Conservation (phyloP, 2,329 filamentous ascomycete species). For the Aspergillus cejpii region DNA sequence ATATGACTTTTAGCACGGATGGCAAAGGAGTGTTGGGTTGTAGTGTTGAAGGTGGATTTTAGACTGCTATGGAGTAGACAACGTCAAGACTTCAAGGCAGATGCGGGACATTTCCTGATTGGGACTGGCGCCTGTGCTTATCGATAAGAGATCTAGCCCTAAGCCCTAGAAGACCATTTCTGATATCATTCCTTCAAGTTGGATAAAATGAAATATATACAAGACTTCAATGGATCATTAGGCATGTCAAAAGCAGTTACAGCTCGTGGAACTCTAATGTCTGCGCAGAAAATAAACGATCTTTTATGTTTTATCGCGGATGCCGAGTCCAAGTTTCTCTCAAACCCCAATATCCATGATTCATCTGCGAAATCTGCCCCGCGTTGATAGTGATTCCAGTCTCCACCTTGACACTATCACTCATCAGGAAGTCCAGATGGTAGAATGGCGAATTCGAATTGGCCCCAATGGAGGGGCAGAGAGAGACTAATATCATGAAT, state of each 20-base stretch:
- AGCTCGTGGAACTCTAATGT: too few relatives aligned
- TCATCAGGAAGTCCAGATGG: background rate
- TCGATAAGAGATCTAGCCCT: constrained; percentile 20
- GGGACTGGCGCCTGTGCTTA: constrained; percentile 13
- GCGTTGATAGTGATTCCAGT: background rate
- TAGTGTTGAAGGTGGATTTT: too few relatives aligned
- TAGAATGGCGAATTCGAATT: too few relatives aligned
- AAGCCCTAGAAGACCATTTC: constrained; percentile 3
- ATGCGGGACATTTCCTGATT: constrained; percentile 14
- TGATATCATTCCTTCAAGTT: background rate
- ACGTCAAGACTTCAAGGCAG: constrained; percentile 8
- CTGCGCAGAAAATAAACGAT: too few relatives aligned
- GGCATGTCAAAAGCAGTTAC: too few relatives aligned
- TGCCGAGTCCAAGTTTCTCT: too few relatives aligned
- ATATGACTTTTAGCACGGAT: too few relatives aligned
- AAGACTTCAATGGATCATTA: too few relatives aligned
- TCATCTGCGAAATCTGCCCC: background rate
- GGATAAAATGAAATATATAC: too few relatives aligned
- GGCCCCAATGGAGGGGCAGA: background rate
- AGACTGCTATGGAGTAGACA: background rate
- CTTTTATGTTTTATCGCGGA: too few relatives aligned
- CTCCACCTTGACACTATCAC: background rate
- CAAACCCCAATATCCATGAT: too few relatives aligned
- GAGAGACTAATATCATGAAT: background rate
- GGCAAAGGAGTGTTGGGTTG: too few relatives aligned